Evolutionary conservation across 2,329 filamentous ascomycete species (phyloP), one percentile per base, ranked within the genome.

Genomic region (Pseudogymnoascus sp.): DNA sequence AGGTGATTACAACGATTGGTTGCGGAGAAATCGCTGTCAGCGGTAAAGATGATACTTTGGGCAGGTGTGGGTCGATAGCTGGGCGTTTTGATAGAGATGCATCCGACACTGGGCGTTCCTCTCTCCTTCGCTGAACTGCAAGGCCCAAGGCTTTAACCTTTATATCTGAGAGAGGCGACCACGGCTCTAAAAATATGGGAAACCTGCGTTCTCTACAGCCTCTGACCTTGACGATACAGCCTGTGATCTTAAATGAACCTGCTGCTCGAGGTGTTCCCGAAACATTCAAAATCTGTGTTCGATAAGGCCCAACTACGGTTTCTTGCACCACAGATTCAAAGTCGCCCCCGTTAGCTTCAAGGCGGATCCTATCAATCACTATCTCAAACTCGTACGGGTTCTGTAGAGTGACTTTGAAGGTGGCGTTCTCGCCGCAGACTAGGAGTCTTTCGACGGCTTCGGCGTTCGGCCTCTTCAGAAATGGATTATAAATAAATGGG

Each of bases 401-500:
- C 69, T 97, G 94, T 15, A 99, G 76, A 1, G 88, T 91, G 28
- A 97, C 80, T 65, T 82, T 82, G 72, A 96, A 96, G 3, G 81
- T 84, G 2, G 89, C 85, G 61, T 82, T 74, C 71, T 97, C 92
- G 13, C 85, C 86, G 3, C 89, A 85, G 18, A 97, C 89, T 28
- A 96, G 77, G 0, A 90, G 81, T 61, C 80, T 80, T 61, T 91
- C 84, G 1, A 79, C 76, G 15, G 76, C 76, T 21, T 80, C 79
- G 58, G 86, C 79, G 39, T 83, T 80, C 0, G 79, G 74, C 59
- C 80, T 79, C 72, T 91, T 90, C 18, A 91, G 74, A 68, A 96
- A 97, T 0, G 94, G 90, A 68, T 96, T 96, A 70, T 97, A 95
- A 61, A 99, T 89, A 67, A 99, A 96, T 0, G 94, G 94, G 63